Conservation (phyloP, 441 rosid species). For the Bocquillonia castaneifolia region DNA sequence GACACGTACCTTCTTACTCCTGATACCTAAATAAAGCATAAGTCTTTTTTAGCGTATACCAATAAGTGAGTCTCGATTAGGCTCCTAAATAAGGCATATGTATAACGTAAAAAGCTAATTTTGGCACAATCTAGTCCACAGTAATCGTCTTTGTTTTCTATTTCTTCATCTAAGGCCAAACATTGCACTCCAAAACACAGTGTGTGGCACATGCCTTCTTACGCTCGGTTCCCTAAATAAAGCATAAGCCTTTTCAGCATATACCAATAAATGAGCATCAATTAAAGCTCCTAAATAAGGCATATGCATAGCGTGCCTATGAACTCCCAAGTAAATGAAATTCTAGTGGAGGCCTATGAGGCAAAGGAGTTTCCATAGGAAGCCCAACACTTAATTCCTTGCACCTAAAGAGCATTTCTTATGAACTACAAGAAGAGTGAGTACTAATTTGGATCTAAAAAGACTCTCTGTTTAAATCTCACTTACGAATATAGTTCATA, state of each 20-base stretch:
- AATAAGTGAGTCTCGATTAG: background rate
- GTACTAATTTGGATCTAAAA: background rate
- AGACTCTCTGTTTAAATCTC: background rate
- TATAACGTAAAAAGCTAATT: no score
- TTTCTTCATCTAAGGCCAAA: background rate
- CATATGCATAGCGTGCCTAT: background rate
- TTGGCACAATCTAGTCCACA: background rate
- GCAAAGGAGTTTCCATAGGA: background rate
- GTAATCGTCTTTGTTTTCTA: background rate
- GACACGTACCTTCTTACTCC: background rate
- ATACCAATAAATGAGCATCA: background rate
- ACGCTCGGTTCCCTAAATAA: no score
- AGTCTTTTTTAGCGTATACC: background rate
- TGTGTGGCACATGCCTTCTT: background rate
- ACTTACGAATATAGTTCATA: background rate
- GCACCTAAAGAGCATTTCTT: background rate
- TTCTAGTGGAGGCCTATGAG: background rate
- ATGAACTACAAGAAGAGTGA: background rate
- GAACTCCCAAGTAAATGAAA: background rate
- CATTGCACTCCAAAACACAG: background rate
- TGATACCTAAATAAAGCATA: background rate
- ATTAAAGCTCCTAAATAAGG: background rate
- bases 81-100: background rate
- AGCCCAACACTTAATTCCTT: background rate
- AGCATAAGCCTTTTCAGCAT: background rate